phyloP scores from a whole-genome alignment of 257 asterid genomes.

The Petunia axillaris region DNA sequence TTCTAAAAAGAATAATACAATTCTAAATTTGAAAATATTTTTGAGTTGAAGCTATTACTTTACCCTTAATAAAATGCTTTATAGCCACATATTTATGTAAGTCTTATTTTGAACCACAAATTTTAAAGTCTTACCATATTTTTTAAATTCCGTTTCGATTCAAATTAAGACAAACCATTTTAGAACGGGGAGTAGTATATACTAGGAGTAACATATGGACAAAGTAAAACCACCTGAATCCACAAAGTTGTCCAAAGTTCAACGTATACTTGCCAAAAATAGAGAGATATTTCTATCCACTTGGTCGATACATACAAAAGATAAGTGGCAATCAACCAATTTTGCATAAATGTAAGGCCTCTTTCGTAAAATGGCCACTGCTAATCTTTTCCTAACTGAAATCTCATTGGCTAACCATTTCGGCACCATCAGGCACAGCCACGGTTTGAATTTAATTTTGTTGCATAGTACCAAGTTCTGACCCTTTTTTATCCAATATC shows the following conservation, averaged over 20 bases:
- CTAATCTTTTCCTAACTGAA: not conserved
- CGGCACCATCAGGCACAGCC: constrained; percentile 32
- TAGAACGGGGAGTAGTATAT: no score
- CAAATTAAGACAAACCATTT: no score
- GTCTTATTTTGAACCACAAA: no score
- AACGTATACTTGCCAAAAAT: constrained; percentile 36
- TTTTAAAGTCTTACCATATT: no score
- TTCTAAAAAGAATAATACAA: no score
- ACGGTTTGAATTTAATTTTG: constrained; percentile 26
- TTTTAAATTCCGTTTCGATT: no score
- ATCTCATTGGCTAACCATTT: constrained; percentile 39
- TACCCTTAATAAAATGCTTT: no score
- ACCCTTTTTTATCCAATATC: not conserved
- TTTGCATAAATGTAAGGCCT: not conserved
- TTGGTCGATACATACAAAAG: not conserved
- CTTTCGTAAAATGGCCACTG: not conserved
- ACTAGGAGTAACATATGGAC: not conserved
- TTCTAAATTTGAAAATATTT: no score
- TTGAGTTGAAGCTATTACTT: no score
- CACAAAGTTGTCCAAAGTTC: constrained; percentile 15
- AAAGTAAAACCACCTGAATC: not conserved
- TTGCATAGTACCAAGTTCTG: constrained; percentile 22
- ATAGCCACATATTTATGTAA: no score
- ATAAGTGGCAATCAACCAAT: constrained; percentile 38
- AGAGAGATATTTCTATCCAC: constrained; percentile 30